Evolutionary conservation across 352 stramenopile genomes (phyloP), one percentile per base, ranked within the genome.

Genomic region (Phytophthora syringae): DNA sequence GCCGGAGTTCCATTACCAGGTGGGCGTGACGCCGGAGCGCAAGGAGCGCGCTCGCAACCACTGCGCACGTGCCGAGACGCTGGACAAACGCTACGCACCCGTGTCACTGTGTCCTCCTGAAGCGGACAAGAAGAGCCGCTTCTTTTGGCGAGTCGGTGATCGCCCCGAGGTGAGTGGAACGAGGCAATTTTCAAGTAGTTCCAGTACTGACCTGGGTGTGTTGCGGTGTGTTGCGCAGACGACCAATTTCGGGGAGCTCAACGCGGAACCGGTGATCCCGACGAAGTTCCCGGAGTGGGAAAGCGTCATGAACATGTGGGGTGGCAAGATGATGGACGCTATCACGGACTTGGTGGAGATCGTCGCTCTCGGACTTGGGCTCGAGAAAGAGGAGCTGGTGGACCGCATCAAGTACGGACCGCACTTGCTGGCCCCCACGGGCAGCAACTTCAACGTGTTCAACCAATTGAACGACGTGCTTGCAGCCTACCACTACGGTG

Each of bases 91-190:
- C 39, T 61, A 97, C 59, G 74, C 65, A 28, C 92, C 91, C 0
- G 72, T 94, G 50, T 93, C 89, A 45, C 70, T 97, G 56, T 97
- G 90, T 68, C 90, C 90, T 15, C 92, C 92, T 3, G 83, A 96
- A 69, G 82, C 88, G 13, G 92, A 98, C 73, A 92, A 94, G 67
- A 98, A 98, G 77, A 97, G 92, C 75, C 88, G 93, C 52, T 98
- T 98, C 77, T 98, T 98, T 73, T 98, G 93, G 93, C 88, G 92
- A 55, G 79, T 97, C 24, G 93, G 90, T 22, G 79, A 92, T 32
- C 86, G 84, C n/a, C 88, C 86, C 6, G 39, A 12, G 42, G 68
- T 73, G 39, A 54, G 64, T 64, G 27, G n/a, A 40, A 40, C 1
- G n/a, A 16, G 20, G 16, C 28, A 15, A 2, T 25, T 52, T 40